phyloP scores from a whole-genome alignment of 2,329 filamentous ascomycete genomes.

The Rutstroemia sp. region DNA sequence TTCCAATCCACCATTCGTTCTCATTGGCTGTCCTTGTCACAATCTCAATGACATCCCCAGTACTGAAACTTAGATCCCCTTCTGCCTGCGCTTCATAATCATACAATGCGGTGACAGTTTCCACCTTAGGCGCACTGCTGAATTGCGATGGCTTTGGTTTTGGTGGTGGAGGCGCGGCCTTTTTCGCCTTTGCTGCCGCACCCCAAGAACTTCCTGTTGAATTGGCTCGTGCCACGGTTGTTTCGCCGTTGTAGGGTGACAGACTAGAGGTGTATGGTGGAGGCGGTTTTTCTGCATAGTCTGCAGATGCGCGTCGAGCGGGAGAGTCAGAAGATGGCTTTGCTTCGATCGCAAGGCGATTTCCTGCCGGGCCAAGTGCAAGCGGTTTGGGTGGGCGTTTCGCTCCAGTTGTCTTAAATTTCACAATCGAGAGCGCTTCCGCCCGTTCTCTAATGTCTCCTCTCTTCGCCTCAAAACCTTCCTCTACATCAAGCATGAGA shows the following conservation, averaged over 20 bases:
- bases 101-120: slow-evolving; percentile 85
- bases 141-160: slow-evolving; percentile 76
- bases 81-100: slow-evolving; percentile 95
- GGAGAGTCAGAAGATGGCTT: slow-evolving; percentile 18
- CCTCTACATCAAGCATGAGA: slow-evolving; percentile 81
- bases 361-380: slow-evolving; percentile 12
- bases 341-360: slow-evolving; percentile 16
- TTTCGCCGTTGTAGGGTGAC: slow-evolving; percentile 17
- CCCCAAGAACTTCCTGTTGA: slow-evolving; percentile 36
- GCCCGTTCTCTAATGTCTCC: slow-evolving; percentile 78
- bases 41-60: slow-evolving; percentile 88
- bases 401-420: slow-evolving; percentile 83
- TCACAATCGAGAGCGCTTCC: slow-evolving; percentile 78
- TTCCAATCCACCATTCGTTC: slow-evolving; percentile 97
- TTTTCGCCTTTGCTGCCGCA: slow-evolving; percentile 59
- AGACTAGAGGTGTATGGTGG: slow-evolving; percentile 54
- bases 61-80: slow-evolving; percentile 82
- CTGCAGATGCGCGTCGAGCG: slow-evolving; percentile 31
- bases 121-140: slow-evolving; percentile 54
- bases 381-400: slow-evolving; percentile 35
- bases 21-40: slow-evolving; percentile 74
- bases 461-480: slow-evolving; percentile 82
- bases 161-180: slow-evolving; percentile 60
- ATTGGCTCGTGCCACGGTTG: slow-evolving; percentile 32
- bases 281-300: slow-evolving; percentile 52